Percentiles rank a stretch among this genome's conserved stretches.
Evolutionary conservation across 2,329 filamentous ascomycete species (phyloP).

Genomic region (Trichoderma atrobrunneum): DNA sequence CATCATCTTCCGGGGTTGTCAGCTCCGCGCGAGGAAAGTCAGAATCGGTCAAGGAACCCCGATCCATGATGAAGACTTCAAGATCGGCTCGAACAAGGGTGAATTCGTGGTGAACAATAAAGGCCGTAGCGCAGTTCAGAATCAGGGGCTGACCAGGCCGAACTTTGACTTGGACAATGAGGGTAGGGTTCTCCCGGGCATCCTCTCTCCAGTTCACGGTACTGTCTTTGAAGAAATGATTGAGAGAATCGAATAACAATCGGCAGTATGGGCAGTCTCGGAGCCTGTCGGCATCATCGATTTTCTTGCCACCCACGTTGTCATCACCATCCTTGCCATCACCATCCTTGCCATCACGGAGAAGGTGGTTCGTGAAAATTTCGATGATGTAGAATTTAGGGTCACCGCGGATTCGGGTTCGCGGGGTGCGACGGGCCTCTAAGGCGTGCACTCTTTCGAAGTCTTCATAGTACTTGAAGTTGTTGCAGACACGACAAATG

Average conservation of each 20-base stretch:
- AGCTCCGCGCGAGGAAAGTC: neutral
- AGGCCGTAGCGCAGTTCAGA: neutral
- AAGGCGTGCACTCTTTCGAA: neutral
- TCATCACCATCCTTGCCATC: neutral
- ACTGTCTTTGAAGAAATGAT: slow-evolving; percentile 1
- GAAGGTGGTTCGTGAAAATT: neutral
- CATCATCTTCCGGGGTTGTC: neutral
- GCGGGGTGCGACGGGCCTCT: too few relatives aligned
- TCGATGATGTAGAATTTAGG: neutral
- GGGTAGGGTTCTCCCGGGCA: neutral
- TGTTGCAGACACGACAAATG: slow-evolving; percentile 5
- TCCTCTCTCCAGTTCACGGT: neutral
- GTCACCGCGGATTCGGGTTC: neutral
- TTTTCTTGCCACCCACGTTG: neutral
- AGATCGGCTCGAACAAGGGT: neutral
- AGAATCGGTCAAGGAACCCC: neutral
- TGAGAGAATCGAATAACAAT: slow-evolving; percentile 2
- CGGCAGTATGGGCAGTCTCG: slow-evolving; percentile 13
- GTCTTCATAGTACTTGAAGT: neutral
- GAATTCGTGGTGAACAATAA: neutral
- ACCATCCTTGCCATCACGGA: neutral
- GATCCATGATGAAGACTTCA: neutral
- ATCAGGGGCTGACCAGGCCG: neutral
- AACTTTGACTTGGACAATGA: neutral
- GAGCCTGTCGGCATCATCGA: neutral